A percentile compares a stretch with the other conserved stretches of the same genome.
phyloP scores from a whole-genome alignment of 2,329 filamentous ascomycete genomes.

The Phyllosticta citriasiana region DNA sequence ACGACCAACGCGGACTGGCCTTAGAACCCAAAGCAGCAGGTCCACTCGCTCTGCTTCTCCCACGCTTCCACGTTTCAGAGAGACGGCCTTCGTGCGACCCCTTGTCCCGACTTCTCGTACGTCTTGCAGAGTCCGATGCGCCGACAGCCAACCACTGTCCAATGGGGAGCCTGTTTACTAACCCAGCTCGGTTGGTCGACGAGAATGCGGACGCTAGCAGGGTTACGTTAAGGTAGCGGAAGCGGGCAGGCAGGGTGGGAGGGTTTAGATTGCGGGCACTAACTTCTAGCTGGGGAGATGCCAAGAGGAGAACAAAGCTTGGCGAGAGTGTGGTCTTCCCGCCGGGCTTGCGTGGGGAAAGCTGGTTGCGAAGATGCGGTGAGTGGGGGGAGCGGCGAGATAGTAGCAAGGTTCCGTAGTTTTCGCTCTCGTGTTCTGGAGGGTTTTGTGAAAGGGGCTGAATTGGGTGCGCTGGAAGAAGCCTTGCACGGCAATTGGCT shows the following conservation, averaged over 20 bases:
- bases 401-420: background rate
- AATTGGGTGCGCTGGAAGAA: background rate
- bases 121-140: background rate
- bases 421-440: background rate
- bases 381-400: background rate
- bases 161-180: background rate
- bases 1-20: background rate
- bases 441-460: background rate
- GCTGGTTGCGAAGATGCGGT: background rate
- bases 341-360: background rate
- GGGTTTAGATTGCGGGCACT: background rate
- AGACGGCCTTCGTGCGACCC: background rate
- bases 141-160: background rate
- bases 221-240: background rate
- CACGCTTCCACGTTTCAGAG: background rate
- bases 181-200: background rate
- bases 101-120: background rate
- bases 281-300: background rate
- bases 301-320: background rate
- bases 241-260: background rate
- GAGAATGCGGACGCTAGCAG: background rate
- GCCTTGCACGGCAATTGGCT: background rate
- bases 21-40: background rate
- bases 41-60: background rate
- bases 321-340: background rate